Conservation (phyloP, 2,329 filamentous ascomycete genomes). For the Colletotrichum limetticola region DNA sequence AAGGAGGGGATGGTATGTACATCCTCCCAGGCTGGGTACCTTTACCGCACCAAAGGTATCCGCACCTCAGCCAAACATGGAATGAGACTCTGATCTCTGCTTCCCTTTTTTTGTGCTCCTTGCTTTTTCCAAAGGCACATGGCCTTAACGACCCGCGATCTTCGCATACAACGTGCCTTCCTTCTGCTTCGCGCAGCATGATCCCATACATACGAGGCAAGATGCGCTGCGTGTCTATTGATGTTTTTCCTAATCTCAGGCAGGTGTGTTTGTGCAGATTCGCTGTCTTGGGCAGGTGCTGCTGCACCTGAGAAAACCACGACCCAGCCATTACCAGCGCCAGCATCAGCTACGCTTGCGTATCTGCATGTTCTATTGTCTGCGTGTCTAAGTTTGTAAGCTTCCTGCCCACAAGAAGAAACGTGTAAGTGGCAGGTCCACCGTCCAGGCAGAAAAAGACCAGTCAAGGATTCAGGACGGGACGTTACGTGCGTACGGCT, state of each 20-base stretch:
- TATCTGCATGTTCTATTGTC: not conserved
- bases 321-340: not conserved
- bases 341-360: not conserved
- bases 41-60: not conserved
- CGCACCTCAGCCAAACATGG: not conserved
- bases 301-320: constrained; percentile 2
- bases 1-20: not conserved
- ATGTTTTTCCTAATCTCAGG: not conserved
- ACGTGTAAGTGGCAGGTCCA: not conserved
- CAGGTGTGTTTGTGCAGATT: not conserved
- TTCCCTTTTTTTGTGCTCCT: not conserved
- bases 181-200: not conserved
- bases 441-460: not conserved
- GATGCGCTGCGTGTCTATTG: not conserved
- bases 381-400: not conserved
- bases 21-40: not conserved
- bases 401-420: not conserved
- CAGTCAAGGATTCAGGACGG: not conserved
- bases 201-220: not conserved
- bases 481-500: constrained; percentile 28
- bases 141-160: not conserved
- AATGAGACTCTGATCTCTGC: not conserved
- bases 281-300: not conserved
- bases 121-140: not conserved
- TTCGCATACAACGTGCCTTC: not conserved